Conservation (phyloP, 2,329 filamentous ascomycete genomes). For the Celoporthe dispersa region DNA sequence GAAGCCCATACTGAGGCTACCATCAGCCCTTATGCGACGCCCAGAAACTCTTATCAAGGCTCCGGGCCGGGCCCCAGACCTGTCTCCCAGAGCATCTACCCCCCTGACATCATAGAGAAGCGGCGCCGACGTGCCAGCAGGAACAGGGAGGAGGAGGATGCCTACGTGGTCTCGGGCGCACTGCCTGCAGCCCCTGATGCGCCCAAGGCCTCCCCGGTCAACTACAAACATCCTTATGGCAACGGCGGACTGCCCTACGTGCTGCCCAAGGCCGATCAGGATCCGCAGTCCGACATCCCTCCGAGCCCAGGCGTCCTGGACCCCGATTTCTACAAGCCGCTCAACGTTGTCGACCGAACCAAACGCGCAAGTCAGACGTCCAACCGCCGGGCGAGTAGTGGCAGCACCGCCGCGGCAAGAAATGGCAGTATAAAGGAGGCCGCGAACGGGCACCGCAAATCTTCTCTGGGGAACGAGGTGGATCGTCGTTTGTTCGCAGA, state of each 20-base stretch:
- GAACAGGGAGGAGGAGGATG: slow-evolving; percentile 47
- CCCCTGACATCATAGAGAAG: slow-evolving; percentile 49
- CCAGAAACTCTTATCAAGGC: slow-evolving; percentile 53
- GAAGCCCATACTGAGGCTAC: slow-evolving; percentile 62
- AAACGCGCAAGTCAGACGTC: slow-evolving; percentile 20
- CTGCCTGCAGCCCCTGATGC: slow-evolving; percentile 59
- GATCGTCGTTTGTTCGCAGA: slow-evolving; percentile 68
- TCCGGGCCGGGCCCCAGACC: slow-evolving; percentile 63
- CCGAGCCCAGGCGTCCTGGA: slow-evolving; percentile 34
- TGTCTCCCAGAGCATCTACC: slow-evolving; percentile 52
- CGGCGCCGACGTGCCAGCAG: slow-evolving; percentile 48
- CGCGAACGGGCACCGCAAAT: slow-evolving; percentile 41
- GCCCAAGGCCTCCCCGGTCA: slow-evolving; percentile 61
- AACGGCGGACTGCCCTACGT: slow-evolving; percentile 40
- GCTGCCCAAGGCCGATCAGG: slow-evolving; percentile 36
- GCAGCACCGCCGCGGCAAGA: slow-evolving; percentile 33
- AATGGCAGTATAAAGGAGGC: slow-evolving; percentile 36
- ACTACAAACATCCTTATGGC: slow-evolving; percentile 57
- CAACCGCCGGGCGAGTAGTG: slow-evolving; percentile 29
- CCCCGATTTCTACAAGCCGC: slow-evolving; percentile 40
- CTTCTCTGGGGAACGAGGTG: slow-evolving; percentile 44
- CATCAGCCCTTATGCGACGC: slow-evolving; percentile 61
- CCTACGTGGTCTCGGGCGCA: slow-evolving; percentile 41
- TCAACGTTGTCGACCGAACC: slow-evolving; percentile 30
- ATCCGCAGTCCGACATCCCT: slow-evolving; percentile 33